Conservation (phyloP, 2,329 filamentous ascomycete species). For the Cercospora nicotianae region DNA sequence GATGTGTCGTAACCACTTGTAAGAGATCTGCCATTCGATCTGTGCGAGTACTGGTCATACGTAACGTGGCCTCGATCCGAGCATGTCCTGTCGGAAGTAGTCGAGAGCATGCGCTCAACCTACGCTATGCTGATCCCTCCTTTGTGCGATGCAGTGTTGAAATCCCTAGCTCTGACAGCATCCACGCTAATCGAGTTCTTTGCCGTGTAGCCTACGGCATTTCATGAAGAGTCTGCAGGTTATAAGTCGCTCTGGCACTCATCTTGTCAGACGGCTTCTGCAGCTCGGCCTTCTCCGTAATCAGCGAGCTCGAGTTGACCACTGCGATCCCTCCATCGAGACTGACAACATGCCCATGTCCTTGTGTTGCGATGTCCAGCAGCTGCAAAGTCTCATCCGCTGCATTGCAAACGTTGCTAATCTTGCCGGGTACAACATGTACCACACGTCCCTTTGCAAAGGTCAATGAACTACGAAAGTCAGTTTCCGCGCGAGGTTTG, state of each 20-base stretch:
- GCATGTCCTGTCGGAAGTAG: too few species aligned
- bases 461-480: neutral
- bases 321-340: neutral
- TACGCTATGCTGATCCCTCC: too few species aligned
- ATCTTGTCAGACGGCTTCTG: neutral
- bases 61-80: too few species aligned
- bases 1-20: too few species aligned
- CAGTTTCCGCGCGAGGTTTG: neutral
- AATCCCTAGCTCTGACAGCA: too few species aligned
- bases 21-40: too few species aligned
- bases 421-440: neutral
- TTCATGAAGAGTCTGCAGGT: neutral
- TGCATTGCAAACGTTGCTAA: neutral
- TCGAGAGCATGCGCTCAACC: too few species aligned
- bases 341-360: neutral
- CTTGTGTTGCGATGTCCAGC: neutral
- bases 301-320: neutral
- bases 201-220: too few species aligned
- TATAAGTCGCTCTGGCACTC: neutral
- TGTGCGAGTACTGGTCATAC: too few species aligned
- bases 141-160: too few species aligned
- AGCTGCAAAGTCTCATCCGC: neutral
- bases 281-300: neutral
- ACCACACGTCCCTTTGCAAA: neutral
- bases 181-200: too few species aligned